Evolutionary conservation across 805 yeast species (phyloP).

Genomic region (Lachancea lanzarotensis): DNA sequence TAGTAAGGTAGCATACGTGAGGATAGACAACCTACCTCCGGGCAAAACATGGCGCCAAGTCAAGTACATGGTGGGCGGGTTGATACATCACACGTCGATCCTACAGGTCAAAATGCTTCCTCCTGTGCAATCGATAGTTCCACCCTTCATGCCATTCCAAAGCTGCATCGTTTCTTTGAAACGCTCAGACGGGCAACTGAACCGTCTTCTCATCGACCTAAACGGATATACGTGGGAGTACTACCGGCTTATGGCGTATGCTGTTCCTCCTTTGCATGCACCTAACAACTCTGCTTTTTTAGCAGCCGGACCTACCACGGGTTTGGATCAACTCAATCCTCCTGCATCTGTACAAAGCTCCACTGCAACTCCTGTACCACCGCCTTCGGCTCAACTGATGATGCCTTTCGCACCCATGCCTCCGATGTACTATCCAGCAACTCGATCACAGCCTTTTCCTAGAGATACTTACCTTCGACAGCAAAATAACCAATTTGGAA

Average conservation of each 20-base stretch:
- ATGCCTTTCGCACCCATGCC: constrained; percentile 9
- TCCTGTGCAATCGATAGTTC: constrained; percentile 27
- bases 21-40: constrained; percentile 31
- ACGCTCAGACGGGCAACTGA: constrained; percentile 16
- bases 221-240: constrained; percentile 31
- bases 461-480: constrained; percentile 5
- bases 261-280: constrained; percentile 16
- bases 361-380: constrained; percentile 2
- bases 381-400: constrained; percentile 4
- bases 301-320: background rate
- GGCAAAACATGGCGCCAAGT: constrained; percentile 32
- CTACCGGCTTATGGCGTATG: constrained; percentile 25
- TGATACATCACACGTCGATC: constrained; percentile 27
- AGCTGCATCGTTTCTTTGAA: constrained; percentile 27
- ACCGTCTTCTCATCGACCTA: constrained; percentile 22
- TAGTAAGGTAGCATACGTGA: constrained; percentile 12
- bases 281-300: constrained; percentile 1
- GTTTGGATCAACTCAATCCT: background rate
- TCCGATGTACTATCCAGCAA: constrained; percentile 4
- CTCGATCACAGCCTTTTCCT: constrained; percentile 1
- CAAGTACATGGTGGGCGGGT: constrained; percentile 30
- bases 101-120: constrained; percentile 29
- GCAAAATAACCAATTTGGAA: constrained; percentile 11
- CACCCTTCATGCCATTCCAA: constrained; percentile 30
- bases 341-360: background rate